Conservation (phyloP, 2,329 filamentous ascomycete species). For the Ophiostoma ulmi region DNA sequence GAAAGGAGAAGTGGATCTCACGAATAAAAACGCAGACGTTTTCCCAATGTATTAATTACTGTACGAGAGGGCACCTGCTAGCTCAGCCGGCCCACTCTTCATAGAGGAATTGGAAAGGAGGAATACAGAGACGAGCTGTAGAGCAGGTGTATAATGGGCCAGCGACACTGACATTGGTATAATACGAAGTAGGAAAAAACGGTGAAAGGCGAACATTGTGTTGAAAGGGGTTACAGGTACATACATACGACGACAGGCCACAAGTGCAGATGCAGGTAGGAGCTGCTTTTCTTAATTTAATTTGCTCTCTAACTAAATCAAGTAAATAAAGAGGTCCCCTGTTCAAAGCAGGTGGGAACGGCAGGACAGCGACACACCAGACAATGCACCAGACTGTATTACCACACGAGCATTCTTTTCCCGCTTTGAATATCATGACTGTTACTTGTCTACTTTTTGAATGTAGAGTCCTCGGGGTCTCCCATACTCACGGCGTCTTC, state of each 20-base stretch:
- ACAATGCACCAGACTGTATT: background rate
- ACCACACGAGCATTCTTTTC: background rate
- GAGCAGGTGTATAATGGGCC: too few species aligned
- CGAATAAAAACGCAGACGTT: constrained; percentile 7
- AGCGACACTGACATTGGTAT: background rate
- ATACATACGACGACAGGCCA: background rate
- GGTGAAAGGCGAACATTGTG: background rate
- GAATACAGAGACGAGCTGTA: too few species aligned
- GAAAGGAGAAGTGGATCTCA: constrained; percentile 16
- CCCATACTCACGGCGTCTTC: background rate
- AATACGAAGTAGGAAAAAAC: background rate
- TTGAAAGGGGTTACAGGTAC: background rate
- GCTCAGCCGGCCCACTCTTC: too few species aligned
- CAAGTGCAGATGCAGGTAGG: background rate
- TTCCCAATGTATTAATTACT: background rate
- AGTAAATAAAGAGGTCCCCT: background rate
- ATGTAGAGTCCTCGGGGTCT: background rate
- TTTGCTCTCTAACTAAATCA: background rate
- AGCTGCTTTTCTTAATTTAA: background rate
- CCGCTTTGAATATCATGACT: too few species aligned
- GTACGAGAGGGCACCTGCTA: background rate
- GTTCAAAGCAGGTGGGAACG: background rate
- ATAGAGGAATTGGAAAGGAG: background rate
- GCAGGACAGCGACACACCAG: background rate
- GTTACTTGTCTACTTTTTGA: background rate